Evolutionary conservation across 331 rosid species (phyloP), one percentile per base, ranked within the genome.

Genomic region (Pyrus hybrid): DNA sequence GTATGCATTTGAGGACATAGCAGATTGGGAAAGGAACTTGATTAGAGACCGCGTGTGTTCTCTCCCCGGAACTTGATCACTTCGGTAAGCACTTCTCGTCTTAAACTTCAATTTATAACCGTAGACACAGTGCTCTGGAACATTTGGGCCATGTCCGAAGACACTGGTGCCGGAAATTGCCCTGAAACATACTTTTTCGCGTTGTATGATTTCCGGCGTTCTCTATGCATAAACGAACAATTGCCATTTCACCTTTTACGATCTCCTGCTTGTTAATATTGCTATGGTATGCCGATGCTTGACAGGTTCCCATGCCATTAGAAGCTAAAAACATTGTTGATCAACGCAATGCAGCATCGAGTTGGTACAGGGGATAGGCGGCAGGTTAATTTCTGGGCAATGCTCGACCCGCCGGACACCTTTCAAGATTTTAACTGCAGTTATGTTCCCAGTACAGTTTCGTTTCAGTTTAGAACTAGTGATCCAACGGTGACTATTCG

Each of bases 11-110:
- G 91, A 84, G 83, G 91, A 79, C 51, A 66, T 94, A 57, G 89
- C 97, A 65, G 92, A 85, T 57, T 92, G 97, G 99, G 99, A 94
- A 79, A 92, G 97, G 82, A 83, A 82, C 54, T 82, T 91, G 91
- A 86, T 94, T 82, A 90, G 82, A 82, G 80, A 85, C 25, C 87
- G 85, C 20, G 79, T 92, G 7, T 89, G 72, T 17, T 78, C 96
- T 80, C 93, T 92, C 76, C 89, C 89, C 5, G 87, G 88, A 67
- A 92, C 96, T 74, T 90, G 89, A 88, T 56, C 56, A 35, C 79
- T 69, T 68, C 2, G 75, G 83, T 80, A 72, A 77, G 73, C 65
- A n/a, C 0, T 54, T 68, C 70, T 79, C 71, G 30, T 67, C 28
- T 76, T 45, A 67, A 64, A 64, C 47, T 63, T 63, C 54, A 30